Percentiles rank a stretch among this genome's conserved stretches.
phyloP scores from a whole-genome alignment of 106 monocot species.

The Gastrodia elata region DNA sequence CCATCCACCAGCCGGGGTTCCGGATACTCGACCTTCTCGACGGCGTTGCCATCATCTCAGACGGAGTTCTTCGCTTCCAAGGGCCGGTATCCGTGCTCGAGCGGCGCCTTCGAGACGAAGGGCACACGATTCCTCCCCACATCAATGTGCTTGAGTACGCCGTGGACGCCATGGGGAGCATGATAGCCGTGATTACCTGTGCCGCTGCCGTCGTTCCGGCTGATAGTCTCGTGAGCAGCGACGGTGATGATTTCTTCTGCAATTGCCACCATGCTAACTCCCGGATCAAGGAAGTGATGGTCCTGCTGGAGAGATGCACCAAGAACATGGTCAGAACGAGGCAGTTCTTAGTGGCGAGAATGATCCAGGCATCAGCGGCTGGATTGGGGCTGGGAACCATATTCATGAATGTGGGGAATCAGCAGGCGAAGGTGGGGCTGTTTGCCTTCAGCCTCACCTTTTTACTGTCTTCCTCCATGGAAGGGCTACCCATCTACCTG shows the following conservation, averaged over 20 bases:
- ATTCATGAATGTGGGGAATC: conserved; percentile 48
- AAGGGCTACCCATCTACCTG: conserved; percentile 77
- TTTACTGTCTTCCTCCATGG: conserved; percentile 71
- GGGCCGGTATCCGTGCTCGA: conserved; percentile 41
- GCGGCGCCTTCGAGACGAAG: conserved; percentile 30
- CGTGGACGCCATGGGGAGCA: conserved; percentile 39
- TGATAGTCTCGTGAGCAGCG: no score
- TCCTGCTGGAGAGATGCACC: conserved; percentile 56
- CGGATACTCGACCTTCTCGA: conserved; percentile 74
- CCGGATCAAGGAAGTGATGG: conserved; percentile 22
- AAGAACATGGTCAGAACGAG: conserved; percentile 63
- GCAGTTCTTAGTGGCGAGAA: conserved; percentile 60
- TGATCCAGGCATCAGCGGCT: conserved; percentile 50
- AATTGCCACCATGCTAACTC: conserved; percentile 43
- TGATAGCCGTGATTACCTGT: no score
- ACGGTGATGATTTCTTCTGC: not conserved
- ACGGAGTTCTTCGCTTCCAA: conserved; percentile 52
- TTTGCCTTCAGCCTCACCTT: conserved; percentile 93
- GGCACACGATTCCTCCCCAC: conserved; percentile 60
- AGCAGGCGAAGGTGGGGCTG: conserved; percentile 58
- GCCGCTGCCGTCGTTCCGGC: no score
- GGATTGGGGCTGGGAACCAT: conserved; percentile 60
- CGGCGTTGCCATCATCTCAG: conserved; percentile 47
- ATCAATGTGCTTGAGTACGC: conserved; percentile 83
- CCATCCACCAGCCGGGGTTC: conserved; percentile 84